phyloP scores from a whole-genome alignment of 1,284 basidiomycete species.

The Leccinum subrobustum region DNA sequence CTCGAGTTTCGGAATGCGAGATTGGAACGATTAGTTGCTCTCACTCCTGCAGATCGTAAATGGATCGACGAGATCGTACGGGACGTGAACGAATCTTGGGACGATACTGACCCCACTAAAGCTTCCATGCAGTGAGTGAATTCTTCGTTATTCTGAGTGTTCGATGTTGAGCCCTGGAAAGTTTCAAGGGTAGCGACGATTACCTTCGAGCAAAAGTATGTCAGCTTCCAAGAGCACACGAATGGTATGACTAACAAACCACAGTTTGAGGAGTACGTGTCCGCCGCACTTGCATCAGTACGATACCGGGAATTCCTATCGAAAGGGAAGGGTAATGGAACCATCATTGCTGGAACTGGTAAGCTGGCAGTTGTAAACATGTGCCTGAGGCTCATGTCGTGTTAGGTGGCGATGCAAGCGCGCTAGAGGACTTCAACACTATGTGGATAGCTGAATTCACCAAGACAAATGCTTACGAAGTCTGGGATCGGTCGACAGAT shows the following conservation, averaged over 20 bases:
- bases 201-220: constrained; percentile 81
- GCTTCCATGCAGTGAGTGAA: constrained; percentile 63
- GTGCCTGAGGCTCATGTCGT: constrained; percentile 1
- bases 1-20: constrained; percentile 85
- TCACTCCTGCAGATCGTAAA: constrained; percentile 93
- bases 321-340: constrained; percentile 61
- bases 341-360: constrained; percentile 65
- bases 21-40: constrained; percentile 72
- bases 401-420: constrained; percentile 44
- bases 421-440: constrained; percentile 76
- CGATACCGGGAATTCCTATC: constrained; percentile 83
- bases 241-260: not conserved
- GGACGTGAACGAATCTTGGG: constrained; percentile 83
- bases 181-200: constrained; percentile 92
- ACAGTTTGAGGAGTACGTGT: constrained; percentile 85
- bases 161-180: constrained; percentile 28
- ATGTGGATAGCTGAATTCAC: constrained; percentile 84
- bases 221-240: constrained; percentile 1
- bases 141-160: not conserved
- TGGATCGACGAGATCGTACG: constrained; percentile 87
- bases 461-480: constrained; percentile 78
- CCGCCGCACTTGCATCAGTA: constrained; percentile 75
- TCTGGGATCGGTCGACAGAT: constrained; percentile 88
- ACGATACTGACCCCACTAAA: constrained; percentile 56
- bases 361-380: constrained; percentile 12